Evolutionary conservation across 768 basidiomycete genomes (phyloP), one percentile per base, ranked within the genome.

Genomic region (Auriculariales sp.): DNA sequence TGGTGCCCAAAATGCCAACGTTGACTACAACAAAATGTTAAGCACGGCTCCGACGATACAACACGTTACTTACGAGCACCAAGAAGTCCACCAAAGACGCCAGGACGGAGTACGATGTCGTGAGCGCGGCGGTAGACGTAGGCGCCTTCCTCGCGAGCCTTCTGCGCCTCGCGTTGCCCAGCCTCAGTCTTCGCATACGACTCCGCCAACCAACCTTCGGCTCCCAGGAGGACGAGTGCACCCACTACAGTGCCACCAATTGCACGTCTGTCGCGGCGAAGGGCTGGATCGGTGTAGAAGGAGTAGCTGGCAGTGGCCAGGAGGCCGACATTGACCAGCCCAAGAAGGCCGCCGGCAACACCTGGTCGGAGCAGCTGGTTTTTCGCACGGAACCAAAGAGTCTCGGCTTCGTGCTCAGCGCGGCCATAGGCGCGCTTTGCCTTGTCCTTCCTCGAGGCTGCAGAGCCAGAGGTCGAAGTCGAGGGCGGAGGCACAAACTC

Each of bases 251-350:
- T 65, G 51, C 77, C 65, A 48, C 77, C 64, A 58, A 86, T 59
- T 48, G 71, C 61, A 53, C 69, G 61, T 45, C 75, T 62, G 60
- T 85, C 77, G 49, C 71, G 68, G 19, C 81, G 79, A 27, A 82
- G 68, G 47, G 72, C 65, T 17, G 80, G 79, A 28, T 75, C 66
- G 3, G 68, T 69, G 63, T 85, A 86, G 56, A 82, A 77, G 6
- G 71, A 66, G 56, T 79, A 81, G 3, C 79, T 76, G 19, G 76
- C 68, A 7, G 74, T 73, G 1, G 74, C 74, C 25, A 87, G 56
- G 17, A 87, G 62, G 17, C 84, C 84, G 54, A 87, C 64, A 62
- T 88, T 88, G 45, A 83, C 83, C 84, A 87, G 60, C 35, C 83
- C 83, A 53, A 87, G 56, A 27, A 86, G 65, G 35, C 86, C 84